Percentiles rank a stretch among this genome's conserved stretches.
Evolutionary conservation across 2,329 filamentous ascomycete species (phyloP).

Genomic region (Orbilia blumenaviensis): DNA sequence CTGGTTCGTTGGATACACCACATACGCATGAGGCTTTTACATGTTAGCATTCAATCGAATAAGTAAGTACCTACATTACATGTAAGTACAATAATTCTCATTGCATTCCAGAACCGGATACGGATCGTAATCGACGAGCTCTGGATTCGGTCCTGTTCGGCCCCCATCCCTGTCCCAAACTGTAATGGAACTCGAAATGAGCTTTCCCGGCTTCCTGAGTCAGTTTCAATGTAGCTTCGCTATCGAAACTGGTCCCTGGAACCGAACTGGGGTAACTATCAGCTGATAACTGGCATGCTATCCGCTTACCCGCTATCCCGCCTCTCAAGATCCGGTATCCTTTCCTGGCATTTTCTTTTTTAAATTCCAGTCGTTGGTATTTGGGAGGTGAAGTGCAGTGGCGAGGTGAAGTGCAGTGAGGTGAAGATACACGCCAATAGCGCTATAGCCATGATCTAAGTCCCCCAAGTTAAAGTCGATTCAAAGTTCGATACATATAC

Average conservation of each 20-base stretch:
- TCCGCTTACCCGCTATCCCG: slow-evolving; percentile 41
- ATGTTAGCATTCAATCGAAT: not conserved
- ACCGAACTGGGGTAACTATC: slow-evolving; percentile 28
- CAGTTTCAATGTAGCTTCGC: slow-evolving; percentile 24
- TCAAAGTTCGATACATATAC: not conserved
- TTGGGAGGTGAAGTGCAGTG: too few species aligned
- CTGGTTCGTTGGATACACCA: slow-evolving; percentile 16
- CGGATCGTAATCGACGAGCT: not conserved
- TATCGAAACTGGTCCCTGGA: slow-evolving; percentile 7
- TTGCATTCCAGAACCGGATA: not conserved
- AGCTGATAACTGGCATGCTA: slow-evolving; percentile 41
- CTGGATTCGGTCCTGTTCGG: not conserved
- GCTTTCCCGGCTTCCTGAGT: slow-evolving; percentile 20
- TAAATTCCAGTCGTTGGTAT: not conserved
- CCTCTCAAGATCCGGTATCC: slow-evolving; percentile 1
- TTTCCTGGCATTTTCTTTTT: slow-evolving; percentile 7
- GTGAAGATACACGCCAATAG: too few species aligned
- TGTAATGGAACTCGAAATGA: slow-evolving; percentile 18
- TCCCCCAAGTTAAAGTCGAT: not conserved
- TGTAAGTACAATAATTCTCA: too few species aligned
- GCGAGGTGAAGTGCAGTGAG: too few species aligned
- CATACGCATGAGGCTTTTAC: slow-evolving; percentile 7
- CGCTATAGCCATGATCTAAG: too few species aligned
- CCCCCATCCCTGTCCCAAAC: slow-evolving; percentile 8
- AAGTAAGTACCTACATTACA: not conserved